phyloP scores from a whole-genome alignment of 805 yeast genomes.

The Allodekkera sacchari region DNA sequence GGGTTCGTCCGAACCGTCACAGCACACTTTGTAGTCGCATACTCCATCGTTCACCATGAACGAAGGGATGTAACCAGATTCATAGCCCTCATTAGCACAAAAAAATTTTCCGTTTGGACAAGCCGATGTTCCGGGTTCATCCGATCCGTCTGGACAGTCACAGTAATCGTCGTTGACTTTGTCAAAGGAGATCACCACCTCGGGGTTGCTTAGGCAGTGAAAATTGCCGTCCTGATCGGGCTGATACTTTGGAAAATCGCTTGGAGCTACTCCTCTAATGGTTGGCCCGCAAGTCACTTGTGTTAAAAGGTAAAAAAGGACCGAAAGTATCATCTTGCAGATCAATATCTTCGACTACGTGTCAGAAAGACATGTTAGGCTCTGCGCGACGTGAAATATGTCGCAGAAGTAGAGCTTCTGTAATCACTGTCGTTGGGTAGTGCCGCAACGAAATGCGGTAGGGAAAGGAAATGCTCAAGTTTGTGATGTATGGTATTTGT shows the following conservation, averaged over 20 bases:
- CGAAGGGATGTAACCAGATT: slow-evolving; percentile 53
- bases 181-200: slow-evolving; percentile 46
- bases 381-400: too few species aligned
- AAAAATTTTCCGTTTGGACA: slow-evolving; percentile 53
- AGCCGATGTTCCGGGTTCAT: slow-evolving; percentile 93
- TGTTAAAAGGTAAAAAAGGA: too few species aligned
- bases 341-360: too few species aligned
- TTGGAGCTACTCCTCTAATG: too few species aligned
- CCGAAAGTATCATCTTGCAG: too few species aligned
- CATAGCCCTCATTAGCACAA: slow-evolving; percentile 70
- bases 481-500: too few species aligned
- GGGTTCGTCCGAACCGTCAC: slow-evolving; percentile 90
- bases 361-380: too few species aligned
- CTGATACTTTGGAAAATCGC: slow-evolving; percentile 39
- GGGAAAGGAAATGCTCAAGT: too few species aligned
- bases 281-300: too few species aligned
- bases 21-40: slow-evolving; percentile 83
- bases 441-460: too few species aligned
- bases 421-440: too few species aligned
- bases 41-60: slow-evolving; percentile 78
- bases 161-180: slow-evolving; percentile 85
- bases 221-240: slow-evolving; percentile 50
- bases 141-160: slow-evolving; percentile 97
- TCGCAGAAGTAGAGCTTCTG: too few species aligned
- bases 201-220: slow-evolving; percentile 63